Conservation (phyloP, 1,284 basidiomycete species). For the Ustilago trichophora region DNA sequence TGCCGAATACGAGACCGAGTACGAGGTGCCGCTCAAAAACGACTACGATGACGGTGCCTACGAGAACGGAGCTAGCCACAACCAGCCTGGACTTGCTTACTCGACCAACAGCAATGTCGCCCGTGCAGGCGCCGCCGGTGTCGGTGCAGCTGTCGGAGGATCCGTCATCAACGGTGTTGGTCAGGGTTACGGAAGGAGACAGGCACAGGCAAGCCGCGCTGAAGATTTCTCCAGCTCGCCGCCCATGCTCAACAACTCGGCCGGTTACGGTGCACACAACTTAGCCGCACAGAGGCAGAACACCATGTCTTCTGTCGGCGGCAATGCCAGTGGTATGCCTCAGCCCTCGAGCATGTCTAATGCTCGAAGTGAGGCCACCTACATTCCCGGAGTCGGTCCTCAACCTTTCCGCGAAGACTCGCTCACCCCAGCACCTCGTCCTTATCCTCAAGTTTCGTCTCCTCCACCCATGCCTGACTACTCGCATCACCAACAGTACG, state of each 20-base stretch:
- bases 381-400: conserved; percentile 51
- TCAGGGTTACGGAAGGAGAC: conserved; percentile 47
- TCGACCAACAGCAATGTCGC: conserved; percentile 32
- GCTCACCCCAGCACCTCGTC: conserved; percentile 26
- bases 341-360: conserved; percentile 12
- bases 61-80: conserved; percentile 20
- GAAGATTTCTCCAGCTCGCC: conserved; percentile 29
- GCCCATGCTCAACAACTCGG: conserved; percentile 46
- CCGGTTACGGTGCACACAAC: conserved; percentile 46
- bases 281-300: conserved; percentile 15
- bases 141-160: conserved; percentile 18
- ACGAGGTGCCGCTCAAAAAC: conserved; percentile 55
- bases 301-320: conserved; percentile 14
- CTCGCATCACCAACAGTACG: conserved; percentile 15
- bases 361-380: conserved; percentile 24
- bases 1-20: conserved; percentile 60
- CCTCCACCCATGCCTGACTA: conserved; percentile 28
- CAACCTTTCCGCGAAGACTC: conserved; percentile 51
- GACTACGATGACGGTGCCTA: conserved; percentile 52
- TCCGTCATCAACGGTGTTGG: conserved; percentile 52
- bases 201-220: conserved; percentile 18
- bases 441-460: conserved; percentile 31
- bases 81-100: conserved; percentile 40
- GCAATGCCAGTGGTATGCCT: conserved; percentile 4
- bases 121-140: conserved; percentile 15